Evolutionary conservation across 2,329 filamentous ascomycete genomes (phyloP).

Genomic region (Fusarium abutilonis): DNA sequence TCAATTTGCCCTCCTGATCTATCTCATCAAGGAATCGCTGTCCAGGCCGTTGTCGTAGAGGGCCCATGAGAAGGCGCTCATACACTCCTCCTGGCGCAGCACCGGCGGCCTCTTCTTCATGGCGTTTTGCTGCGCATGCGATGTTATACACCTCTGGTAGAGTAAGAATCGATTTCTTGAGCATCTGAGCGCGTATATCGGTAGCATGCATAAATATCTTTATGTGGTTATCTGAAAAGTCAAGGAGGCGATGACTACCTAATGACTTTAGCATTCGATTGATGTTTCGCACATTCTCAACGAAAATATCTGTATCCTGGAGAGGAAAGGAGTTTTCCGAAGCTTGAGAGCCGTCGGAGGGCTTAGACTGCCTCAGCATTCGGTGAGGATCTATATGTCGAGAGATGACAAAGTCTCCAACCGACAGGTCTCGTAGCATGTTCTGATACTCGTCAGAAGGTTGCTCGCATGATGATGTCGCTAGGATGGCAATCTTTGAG

Average conservation of each 20-base stretch:
- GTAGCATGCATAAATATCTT: slow-evolving; percentile 44
- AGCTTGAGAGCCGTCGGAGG: slow-evolving; percentile 35
- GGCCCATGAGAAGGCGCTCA: slow-evolving; percentile 49
- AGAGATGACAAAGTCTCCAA: slow-evolving; percentile 54
- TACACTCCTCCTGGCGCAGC: slow-evolving; percentile 43
- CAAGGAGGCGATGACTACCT: slow-evolving; percentile 40
- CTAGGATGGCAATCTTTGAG: slow-evolving; percentile 78
- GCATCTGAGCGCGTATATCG: slow-evolving; percentile 43
- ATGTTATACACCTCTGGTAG: slow-evolving; percentile 54
- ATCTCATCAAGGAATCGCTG: slow-evolving; percentile 47
- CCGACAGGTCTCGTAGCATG: slow-evolving; percentile 53
- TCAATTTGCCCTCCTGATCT: slow-evolving; percentile 39
- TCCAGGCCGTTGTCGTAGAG: slow-evolving; percentile 47
- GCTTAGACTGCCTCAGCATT: slow-evolving; percentile 43
- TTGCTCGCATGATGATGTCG: slow-evolving; percentile 72
- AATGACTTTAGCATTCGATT: slow-evolving; percentile 58
- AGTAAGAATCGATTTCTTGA: slow-evolving; percentile 52
- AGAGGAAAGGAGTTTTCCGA: slow-evolving; percentile 41
- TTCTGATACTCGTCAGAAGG: slow-evolving; percentile 56
- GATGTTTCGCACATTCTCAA: slow-evolving; percentile 60
- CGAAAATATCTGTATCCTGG: slow-evolving; percentile 53
- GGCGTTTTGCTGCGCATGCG: slow-evolving; percentile 48
- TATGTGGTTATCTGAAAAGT: slow-evolving; percentile 41
- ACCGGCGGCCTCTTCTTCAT: slow-evolving; percentile 36
- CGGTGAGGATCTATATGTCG: slow-evolving; percentile 47